Evolutionary conservation across 2,329 filamentous ascomycete species (phyloP).

Genomic region (Clonostachys sp.): DNA sequence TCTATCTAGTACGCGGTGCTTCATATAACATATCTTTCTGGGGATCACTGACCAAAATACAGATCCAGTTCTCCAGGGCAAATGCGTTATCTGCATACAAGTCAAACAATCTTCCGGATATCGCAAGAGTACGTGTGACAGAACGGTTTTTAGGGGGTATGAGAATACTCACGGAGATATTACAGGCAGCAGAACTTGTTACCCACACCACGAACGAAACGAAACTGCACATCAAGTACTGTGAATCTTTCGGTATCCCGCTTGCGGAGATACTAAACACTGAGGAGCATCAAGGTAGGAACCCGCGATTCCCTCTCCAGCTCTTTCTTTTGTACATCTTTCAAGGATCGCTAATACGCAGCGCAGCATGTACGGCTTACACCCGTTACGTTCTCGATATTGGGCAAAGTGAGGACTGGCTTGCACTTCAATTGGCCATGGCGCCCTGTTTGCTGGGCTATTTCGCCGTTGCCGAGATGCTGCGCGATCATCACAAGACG

Average conservation of each 20-base stretch:
- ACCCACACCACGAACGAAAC: conserved; percentile 76
- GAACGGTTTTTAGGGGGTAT: conserved; percentile 45
- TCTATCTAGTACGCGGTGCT: conserved; percentile 65
- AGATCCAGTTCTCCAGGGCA: conserved; percentile 84
- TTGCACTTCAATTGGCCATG: conserved; percentile 79
- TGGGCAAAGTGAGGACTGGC: conserved; percentile 81
- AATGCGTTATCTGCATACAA: conserved; percentile 87
- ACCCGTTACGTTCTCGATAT: conserved; percentile 85
- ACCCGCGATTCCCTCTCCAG: background rate
- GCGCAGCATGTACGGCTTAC: conserved; percentile 71
- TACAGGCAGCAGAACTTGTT: conserved; percentile 52
- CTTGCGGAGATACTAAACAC: conserved; percentile 66
- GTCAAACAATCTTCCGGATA: conserved; percentile 66
- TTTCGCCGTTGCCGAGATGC: conserved; percentile 68
- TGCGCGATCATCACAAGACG: conserved; percentile 60
- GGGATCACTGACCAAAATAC: background rate
- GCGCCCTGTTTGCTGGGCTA: conserved; percentile 91
- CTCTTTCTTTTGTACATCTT: conserved; percentile 1
- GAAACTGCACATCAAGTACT: conserved; percentile 77
- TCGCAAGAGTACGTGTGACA: conserved; percentile 55
- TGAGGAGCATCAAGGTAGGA: conserved; percentile 68
- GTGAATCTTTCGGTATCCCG: conserved; percentile 72
- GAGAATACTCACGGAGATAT: too few relatives aligned
- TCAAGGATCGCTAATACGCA: background rate
- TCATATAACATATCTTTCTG: background rate